Conservation (phyloP, 2,329 filamentous ascomycete genomes). For the Plectosphaerella plurivora region DNA sequence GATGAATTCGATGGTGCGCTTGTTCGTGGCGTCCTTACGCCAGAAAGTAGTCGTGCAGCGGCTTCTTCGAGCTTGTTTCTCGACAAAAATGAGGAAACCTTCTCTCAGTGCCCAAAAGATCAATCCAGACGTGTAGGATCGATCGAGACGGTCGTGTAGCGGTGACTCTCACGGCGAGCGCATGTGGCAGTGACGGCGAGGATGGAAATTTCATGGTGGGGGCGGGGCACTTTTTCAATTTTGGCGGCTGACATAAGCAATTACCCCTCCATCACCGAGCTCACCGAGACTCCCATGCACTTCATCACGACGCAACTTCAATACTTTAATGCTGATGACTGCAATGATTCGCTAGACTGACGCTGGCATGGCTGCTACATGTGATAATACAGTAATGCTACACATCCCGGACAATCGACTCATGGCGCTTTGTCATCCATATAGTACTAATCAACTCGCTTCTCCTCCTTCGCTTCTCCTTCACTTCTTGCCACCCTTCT, state of each 20-base stretch:
- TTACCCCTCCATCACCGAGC: constrained; percentile 2
- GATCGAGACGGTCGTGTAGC: no score
- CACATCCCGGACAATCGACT: neutral
- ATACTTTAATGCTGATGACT: neutral
- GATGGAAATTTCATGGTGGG: constrained; percentile 15
- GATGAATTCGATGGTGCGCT: neutral
- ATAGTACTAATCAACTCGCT: neutral
- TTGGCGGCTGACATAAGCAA: constrained; percentile 10
- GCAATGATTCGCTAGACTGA: neutral
- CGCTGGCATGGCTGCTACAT: neutral
- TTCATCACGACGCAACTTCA: neutral
- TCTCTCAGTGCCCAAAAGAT: no score
- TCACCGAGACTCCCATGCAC: neutral
- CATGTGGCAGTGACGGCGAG: neutral
- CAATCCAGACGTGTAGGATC: no score
- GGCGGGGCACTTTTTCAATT: constrained; percentile 13
- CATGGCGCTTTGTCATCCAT: neutral
- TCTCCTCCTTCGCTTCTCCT: constrained; percentile 22
- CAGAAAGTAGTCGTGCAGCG: no score
- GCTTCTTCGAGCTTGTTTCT: no score
- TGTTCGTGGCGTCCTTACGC: neutral
- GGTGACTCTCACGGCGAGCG: no score
- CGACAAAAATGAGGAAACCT: no score
- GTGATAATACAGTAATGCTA: neutral
- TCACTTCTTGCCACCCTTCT: constrained; percentile 76